Evolutionary conservation across 2,329 filamentous ascomycete species (phyloP), one percentile per base, ranked within the genome.

Genomic region (Calonectria hongkongensis): DNA sequence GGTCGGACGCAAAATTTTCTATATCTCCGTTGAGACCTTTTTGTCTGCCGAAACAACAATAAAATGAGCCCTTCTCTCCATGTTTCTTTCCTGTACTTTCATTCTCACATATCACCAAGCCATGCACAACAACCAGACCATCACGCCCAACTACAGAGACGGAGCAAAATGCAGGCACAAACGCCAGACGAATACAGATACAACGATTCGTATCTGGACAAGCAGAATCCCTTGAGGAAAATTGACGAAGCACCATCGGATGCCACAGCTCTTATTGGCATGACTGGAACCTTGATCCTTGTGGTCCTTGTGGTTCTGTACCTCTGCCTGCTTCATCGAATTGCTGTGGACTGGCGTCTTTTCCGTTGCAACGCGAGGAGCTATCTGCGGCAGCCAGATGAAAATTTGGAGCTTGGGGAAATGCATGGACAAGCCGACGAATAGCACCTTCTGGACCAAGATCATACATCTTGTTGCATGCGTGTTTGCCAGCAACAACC

Each of bases 91-190:
- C 30, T 2, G 8, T 10, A 9, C 10, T 10, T 12, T 3, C 10
- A 13, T 10, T 9, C 7, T 13, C 12, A 3, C 33, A 36, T 36
- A 6, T 36, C 33, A 36, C 12, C 33, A 9, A 9, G 12, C 8
- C 6, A 36, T 36, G 9, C 33, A 36, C 7, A 12, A 9, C 33
- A 36, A 10, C 33, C 33, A 36, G 8, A 36, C n/a, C 51, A 36
- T 36, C 51, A 21, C 51, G 12, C 16, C 33, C n/a, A 25, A 9
- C 33, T 2, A 54, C 28, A 15, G n/a, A 33, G 4, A 56, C 28
- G 13, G 8, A 41, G 36, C 54, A 62, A 43, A n/a, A 62, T 68
- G 54, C 43, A 68, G 8, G 66, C 51, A 25, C 66, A 68, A 62
- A 41, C 3, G 4, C 51, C 43, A 27, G 21, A 50, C 28, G 21